Percentiles rank a stretch among this genome's conserved stretches.
Evolutionary conservation across 345 rosid species (phyloP).

Genomic region (Lepidium didymum): DNA sequence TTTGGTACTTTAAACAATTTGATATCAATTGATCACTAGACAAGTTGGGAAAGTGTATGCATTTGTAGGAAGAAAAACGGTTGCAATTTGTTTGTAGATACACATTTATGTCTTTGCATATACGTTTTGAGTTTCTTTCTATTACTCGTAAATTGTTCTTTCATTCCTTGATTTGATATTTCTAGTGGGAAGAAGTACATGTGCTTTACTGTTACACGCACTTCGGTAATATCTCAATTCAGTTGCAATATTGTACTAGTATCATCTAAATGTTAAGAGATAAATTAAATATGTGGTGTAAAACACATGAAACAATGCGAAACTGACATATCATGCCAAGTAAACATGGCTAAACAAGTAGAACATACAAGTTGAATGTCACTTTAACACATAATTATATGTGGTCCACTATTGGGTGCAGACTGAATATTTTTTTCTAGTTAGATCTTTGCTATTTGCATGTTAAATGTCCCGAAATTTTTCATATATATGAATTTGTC

Average conservation of each 20-base stretch:
- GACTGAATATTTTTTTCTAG: no score
- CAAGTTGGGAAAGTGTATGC: slow-evolving; percentile 13
- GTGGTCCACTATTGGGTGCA: no score
- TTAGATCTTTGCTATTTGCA: no score
- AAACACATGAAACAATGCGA: no score
- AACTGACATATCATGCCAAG: no score
- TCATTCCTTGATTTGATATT: not conserved
- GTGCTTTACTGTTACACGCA: not conserved
- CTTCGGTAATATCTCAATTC: not conserved
- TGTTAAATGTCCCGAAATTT: no score
- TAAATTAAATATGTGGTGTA: no score
- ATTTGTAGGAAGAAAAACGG: not conserved
- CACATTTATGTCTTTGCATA: not conserved
- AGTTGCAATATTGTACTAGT: not conserved
- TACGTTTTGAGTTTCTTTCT: not conserved
- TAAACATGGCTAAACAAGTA: no score
- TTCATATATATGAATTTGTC: no score
- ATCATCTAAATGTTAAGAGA: no score
- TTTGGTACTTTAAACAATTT: not conserved
- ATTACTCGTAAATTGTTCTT: not conserved
- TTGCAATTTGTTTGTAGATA: not conserved
- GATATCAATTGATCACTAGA: not conserved
- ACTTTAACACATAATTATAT: no score
- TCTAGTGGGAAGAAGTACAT: not conserved
- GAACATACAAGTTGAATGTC: no score